Base-by-base conservation (phyloP, 108 stramenopile genomes). In the Cyclostephanos invisitatus region DNA sequence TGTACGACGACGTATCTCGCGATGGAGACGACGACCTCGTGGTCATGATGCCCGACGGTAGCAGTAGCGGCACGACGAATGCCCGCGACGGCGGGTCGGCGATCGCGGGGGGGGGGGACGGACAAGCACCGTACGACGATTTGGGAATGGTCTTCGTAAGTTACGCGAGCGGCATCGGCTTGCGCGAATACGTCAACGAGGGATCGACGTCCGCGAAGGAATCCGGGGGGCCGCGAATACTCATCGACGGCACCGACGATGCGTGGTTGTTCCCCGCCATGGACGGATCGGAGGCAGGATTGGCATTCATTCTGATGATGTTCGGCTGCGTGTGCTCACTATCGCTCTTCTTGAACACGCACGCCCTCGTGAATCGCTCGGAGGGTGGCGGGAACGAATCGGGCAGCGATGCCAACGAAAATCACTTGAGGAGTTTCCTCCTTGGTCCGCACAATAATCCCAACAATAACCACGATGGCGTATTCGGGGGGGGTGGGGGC, bases 101-200 rank as follows among this genome's bases (percentile, higher is more conserved):
- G 11, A 5, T 2, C 15, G 38, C 27, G 61, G 10, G 27, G 2
- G 18, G 18, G 1, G 2, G 10, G n/a, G 60, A 3, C 32, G 32
- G 32, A 32, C 32, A 37, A 5, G 70, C 61, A 11, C 53, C 69
- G 47, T 80, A 50, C 38, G 58, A 59, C 5, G 55, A 65, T 27
- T 21, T 80, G 29, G 79, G 79, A 4, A 62, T 80, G 72, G 72
- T 80, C 14, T 80, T 80, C 65, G 79, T 80, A 7, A 55, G 60
- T 54, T 80, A 73, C 57, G 62, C 56, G 18, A 65, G 55, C 44
- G 79, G 79, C 5, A 64, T 73, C 27, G 70, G 61, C 35, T 27
- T 78, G 20, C 69, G 68, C 44, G 66, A 72, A 36, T 72, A 57
- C 47, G 15, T 78, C 44, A 59, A 42, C 49, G 17, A 59, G 10